A percentile compares a stretch with the other conserved stretches of the same genome.
Evolutionary conservation across 139 green algal species (phyloP).

Genomic region (Chlorella sp.): DNA sequence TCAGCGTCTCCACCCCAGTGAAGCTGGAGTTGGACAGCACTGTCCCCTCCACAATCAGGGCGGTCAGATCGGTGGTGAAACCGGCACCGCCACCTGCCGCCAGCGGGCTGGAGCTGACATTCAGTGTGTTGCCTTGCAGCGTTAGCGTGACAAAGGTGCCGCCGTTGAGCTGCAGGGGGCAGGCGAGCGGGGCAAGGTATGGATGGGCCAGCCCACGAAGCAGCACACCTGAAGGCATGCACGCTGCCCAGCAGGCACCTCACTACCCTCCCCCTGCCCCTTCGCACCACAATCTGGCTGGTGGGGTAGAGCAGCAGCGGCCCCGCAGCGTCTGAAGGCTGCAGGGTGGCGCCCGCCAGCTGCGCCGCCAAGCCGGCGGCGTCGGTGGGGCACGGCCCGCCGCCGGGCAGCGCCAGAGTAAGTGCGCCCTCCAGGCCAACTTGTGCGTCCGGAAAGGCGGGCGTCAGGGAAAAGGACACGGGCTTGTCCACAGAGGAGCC

Average conservation of each 20-base stretch:
- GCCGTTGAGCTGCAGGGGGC: conserved; percentile 10
- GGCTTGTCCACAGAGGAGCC: conserved; percentile 8
- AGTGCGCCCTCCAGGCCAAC: conserved; percentile 10
- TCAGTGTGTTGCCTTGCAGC: background rate
- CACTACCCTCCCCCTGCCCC: background rate
- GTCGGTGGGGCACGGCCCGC: conserved; percentile 16
- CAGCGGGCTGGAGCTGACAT: background rate
- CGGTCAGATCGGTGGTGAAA: background rate
- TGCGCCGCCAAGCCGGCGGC: background rate
- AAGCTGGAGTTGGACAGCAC: background rate
- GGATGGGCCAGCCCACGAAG: no score
- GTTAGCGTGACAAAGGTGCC: background rate
- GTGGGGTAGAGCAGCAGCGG: conserved; percentile 22
- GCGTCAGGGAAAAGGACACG: background rate
- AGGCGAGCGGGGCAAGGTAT: no score
- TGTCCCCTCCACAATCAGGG: background rate
- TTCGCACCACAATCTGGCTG: background rate
- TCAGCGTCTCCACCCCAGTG: background rate
- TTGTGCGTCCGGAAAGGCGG: background rate
- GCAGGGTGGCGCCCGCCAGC: conserved; percentile 17
- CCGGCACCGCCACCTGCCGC: background rate
- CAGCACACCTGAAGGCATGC: background rate
- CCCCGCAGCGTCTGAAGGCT: background rate
- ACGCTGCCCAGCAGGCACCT: background rate
- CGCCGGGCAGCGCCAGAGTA: background rate